phyloP scores from a whole-genome alignment of 192 early-diverging fungal genomes.

The Coemansia sp. region DNA sequence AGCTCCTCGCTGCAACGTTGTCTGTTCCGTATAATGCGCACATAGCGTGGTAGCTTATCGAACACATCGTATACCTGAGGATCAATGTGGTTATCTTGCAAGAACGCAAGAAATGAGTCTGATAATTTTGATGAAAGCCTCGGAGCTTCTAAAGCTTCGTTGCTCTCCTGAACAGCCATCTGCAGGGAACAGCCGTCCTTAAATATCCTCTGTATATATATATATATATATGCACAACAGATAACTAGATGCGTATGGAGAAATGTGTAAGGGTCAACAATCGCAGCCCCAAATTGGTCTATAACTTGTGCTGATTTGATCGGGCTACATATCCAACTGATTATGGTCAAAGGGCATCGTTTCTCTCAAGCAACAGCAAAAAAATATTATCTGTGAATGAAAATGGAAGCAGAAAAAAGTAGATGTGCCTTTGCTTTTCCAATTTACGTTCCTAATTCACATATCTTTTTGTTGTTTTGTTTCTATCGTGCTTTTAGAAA shows the following conservation, averaged over 20 bases:
- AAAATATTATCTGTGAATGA: no score
- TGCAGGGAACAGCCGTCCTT: background rate
- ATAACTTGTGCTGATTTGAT: no score
- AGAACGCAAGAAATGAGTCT: slow-evolving; percentile 64
- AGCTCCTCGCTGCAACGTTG: slow-evolving; percentile 41
- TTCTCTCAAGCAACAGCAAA: no score
- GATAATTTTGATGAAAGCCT: slow-evolving; percentile 47
- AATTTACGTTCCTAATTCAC: background rate
- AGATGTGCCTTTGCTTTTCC: background rate
- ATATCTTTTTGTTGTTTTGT: slow-evolving; percentile 4
- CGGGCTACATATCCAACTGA: no score
- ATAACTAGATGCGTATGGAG: no score
- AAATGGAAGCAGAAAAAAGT: no score
- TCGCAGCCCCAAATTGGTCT: no score
- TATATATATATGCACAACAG: no score
- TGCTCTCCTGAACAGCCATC: background rate
- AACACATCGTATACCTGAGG: slow-evolving; percentile 61
- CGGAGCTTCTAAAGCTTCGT: background rate
- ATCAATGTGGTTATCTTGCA: slow-evolving; percentile 70
- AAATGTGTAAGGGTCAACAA: no score
- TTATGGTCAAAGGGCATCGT: no score
- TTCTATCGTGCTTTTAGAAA: background rate
- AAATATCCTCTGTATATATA: background rate
- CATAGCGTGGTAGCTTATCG: slow-evolving; percentile 69
- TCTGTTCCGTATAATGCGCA: slow-evolving; percentile 57